Percentiles rank a stretch among this genome's conserved stretches.
Conservation (phyloP, 176 grass and related monocot genomes). For the Rhipidocladum racemiflorum region DNA sequence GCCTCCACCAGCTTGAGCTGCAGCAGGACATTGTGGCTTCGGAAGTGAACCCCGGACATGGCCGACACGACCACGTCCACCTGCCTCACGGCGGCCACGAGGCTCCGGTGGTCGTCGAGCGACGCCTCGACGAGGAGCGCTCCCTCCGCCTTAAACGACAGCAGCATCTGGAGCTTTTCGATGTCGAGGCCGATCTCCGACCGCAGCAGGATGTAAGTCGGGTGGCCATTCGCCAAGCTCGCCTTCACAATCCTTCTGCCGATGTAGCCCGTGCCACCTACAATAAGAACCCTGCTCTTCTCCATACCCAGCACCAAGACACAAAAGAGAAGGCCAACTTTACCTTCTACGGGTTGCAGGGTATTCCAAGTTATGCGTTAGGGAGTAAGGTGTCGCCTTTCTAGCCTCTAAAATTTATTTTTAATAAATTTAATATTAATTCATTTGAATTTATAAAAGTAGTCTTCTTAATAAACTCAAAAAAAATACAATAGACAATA, state of each 20-base stretch:
- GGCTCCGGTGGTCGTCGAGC: constrained; percentile 33
- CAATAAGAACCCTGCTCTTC: constrained; percentile 30
- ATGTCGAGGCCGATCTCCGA: constrained; percentile 44
- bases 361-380: too few species aligned
- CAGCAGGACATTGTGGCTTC: not conserved
- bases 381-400: too few species aligned
- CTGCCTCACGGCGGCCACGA: constrained; percentile 52
- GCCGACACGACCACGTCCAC: constrained; percentile 66
- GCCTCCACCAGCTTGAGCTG: constrained; percentile 70
- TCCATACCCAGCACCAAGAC: not conserved
- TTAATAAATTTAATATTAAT: too few species aligned
- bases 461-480: too few species aligned
- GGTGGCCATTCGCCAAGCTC: constrained; percentile 49
- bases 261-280: constrained; percentile 44
- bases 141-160: constrained; percentile 55
- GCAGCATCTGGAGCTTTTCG: constrained; percentile 42
- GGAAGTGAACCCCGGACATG: constrained; percentile 19
- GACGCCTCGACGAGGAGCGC: constrained; percentile 47
- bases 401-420: too few species aligned
- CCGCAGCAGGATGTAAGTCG: constrained; percentile 45
- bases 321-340: not conserved
- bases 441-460: too few species aligned
- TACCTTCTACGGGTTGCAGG: too few species aligned
- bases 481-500: too few species aligned
- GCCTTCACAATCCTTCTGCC: constrained; percentile 35